Evolutionary conservation across 129 eudicot species (phyloP).

Genomic region (Artemisia annua): DNA sequence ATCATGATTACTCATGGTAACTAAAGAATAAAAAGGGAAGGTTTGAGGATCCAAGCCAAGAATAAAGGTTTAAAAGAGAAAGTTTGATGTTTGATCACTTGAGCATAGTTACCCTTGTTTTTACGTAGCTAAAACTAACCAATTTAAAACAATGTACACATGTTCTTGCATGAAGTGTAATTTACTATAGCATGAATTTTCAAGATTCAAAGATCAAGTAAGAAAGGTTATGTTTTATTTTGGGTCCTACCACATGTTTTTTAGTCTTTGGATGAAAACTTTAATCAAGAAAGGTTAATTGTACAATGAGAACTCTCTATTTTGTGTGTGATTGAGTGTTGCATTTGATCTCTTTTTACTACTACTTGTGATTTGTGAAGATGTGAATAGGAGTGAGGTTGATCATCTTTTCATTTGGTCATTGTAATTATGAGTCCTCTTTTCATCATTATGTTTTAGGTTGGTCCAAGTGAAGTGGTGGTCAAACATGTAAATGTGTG

Average conservation of each 20-base stretch:
- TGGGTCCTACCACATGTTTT: slow-evolving; percentile 34
- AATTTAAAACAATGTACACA: slow-evolving; percentile 20
- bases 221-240: slow-evolving; percentile 21
- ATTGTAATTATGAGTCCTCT: slow-evolving; percentile 45
- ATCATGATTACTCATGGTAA: slow-evolving; percentile 37
- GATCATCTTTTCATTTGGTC: slow-evolving; percentile 40
- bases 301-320: slow-evolving; percentile 31
- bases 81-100: neutral
- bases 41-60: slow-evolving; percentile 40
- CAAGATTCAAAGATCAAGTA: slow-evolving; percentile 19
- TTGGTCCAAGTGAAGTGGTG: slow-evolving; percentile 46
- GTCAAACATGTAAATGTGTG: slow-evolving; percentile 52
- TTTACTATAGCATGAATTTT: slow-evolving; percentile 12
- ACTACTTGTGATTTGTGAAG: slow-evolving; percentile 28
- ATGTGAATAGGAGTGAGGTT: slow-evolving; percentile 32
- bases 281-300: slow-evolving; percentile 32
- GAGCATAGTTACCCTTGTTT: slow-evolving; percentile 2
- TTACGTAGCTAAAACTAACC: slow-evolving; percentile 1
- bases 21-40: slow-evolving; percentile 40
- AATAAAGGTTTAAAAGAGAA: slow-evolving; percentile 17
- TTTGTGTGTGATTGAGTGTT: slow-evolving; percentile 39
- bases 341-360: slow-evolving; percentile 36
- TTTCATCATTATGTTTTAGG: slow-evolving; percentile 45
- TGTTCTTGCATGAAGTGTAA: slow-evolving; percentile 16
- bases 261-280: slow-evolving; percentile 39